Percentiles rank a stretch among this genome's conserved stretches.
These are phyloP conservation scores for Trichoderma hamatum DNA, from an alignment of 2,329 filamentous ascomycete genomes.

Conservation along the genomic window DNA sequence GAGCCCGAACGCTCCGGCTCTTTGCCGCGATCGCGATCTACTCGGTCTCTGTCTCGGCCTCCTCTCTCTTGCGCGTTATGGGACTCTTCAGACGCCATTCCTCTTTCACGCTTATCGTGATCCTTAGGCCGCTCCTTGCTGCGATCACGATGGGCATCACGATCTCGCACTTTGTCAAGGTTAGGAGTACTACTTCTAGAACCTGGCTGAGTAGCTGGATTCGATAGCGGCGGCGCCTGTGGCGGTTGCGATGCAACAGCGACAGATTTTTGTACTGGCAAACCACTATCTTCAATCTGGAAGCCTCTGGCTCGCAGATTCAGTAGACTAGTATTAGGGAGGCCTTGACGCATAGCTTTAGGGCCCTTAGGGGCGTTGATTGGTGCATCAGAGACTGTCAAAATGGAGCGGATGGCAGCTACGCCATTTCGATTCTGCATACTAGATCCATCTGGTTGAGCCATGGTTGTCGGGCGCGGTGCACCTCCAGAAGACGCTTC, in stretches of 20 bases:
- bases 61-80: conserved; percentile 29
- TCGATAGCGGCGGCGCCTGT: conserved; percentile 20
- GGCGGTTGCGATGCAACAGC: conserved; percentile 22
- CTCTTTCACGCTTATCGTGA: conserved; percentile 34
- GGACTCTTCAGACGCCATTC: conserved; percentile 27
- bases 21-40: conserved; percentile 26
- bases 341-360: conserved; percentile 88
- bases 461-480: conserved; percentile 21
- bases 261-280: conserved; percentile 34
- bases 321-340: conserved; percentile 78
- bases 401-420: conserved; percentile 38
- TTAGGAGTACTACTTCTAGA: conserved; percentile 55
- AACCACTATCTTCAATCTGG: conserved; percentile 50
- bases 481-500: conserved; percentile 32
- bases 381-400: conserved; percentile 49
- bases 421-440: conserved; percentile 32
- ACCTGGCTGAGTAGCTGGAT: conserved; percentile 33
- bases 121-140: conserved; percentile 41
- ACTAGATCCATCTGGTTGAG: conserved; percentile 32
- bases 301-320: conserved; percentile 61
- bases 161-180: conserved; percentile 43
- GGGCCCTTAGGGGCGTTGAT: conserved; percentile 86
- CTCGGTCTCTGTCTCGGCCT: conserved; percentile 25
- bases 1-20: conserved; percentile 39
- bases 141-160: conserved; percentile 39